These are phyloP conservation scores for Podospora anserina DNA, from an alignment of 495 filamentous ascomycete genomes.

Conservation along the genomic window DNA sequence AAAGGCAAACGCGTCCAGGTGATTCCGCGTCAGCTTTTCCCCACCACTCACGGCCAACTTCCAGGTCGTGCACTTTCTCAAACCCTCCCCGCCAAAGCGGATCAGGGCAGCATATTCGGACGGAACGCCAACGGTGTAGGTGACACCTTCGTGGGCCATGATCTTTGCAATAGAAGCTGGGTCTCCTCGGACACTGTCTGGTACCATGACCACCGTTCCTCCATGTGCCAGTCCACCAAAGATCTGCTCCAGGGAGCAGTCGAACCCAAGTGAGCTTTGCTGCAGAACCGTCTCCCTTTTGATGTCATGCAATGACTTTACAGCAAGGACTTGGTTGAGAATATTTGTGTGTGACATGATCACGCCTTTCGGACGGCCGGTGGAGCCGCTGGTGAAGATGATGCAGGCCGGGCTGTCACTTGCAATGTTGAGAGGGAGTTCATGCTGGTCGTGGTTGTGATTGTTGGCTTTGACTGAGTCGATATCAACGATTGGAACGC, in stretches of 20 bases:
- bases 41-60: slow-evolving; percentile 16
- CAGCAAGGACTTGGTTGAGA: not conserved
- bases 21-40: slow-evolving; percentile 2
- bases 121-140: slow-evolving; percentile 20
- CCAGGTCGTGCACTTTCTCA: slow-evolving; percentile 1
- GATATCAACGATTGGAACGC: not conserved
- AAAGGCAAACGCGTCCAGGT: slow-evolving; percentile 6
- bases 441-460: not conserved
- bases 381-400: slow-evolving; percentile 42
- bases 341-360: slow-evolving; percentile 24
- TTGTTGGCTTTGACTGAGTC: not conserved
- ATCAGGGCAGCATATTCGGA: slow-evolving; percentile 20
- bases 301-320: not conserved
- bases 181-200: slow-evolving; percentile 11
- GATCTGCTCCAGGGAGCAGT: slow-evolving; percentile 23
- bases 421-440: not conserved
- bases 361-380: slow-evolving; percentile 41
- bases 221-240: slow-evolving; percentile 17
- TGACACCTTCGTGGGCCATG: slow-evolving; percentile 16
- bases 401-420: slow-evolving; percentile 23
- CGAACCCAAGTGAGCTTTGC: slow-evolving; percentile 24
- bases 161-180: slow-evolving; percentile 11
- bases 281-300: slow-evolving; percentile 18
- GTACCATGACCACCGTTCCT: slow-evolving; percentile 18
- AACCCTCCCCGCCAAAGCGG: slow-evolving; percentile 5